These are phyloP conservation scores for Skeletonema potamos DNA, from an alignment of 108 stramenopile genomes.

Conservation along the genomic window DNA sequence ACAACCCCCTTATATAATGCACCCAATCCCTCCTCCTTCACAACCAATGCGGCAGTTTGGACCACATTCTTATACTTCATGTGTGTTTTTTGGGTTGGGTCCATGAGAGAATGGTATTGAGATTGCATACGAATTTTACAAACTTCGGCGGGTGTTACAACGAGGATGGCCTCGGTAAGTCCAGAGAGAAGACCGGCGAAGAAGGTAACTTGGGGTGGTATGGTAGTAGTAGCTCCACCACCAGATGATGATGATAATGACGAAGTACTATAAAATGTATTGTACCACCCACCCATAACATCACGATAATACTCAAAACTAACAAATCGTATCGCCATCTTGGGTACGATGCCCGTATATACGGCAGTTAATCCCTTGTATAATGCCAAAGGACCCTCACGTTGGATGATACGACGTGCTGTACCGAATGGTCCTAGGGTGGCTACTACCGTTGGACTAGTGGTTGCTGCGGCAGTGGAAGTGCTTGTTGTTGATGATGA, in stretches of 20 bases:
- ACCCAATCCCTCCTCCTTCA: constrained; percentile 90
- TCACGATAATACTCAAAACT: constrained; percentile 85
- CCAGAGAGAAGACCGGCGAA: constrained; percentile 89
- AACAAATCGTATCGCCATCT: constrained; percentile 98
- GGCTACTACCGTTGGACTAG: constrained; percentile 38
- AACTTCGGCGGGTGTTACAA: constrained; percentile 86
- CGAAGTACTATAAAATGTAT: not conserved
- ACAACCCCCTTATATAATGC: constrained; percentile 93
- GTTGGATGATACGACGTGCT: constrained; percentile 79
- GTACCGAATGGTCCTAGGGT: constrained; percentile 80
- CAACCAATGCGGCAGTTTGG: constrained; percentile 86
- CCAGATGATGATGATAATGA: not conserved
- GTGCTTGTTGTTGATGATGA: constrained; percentile 4
- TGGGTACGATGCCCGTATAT: constrained; percentile 93
- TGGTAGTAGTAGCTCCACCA: not conserved
- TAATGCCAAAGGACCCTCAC: constrained; percentile 93
- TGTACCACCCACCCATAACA: constrained; percentile 31
- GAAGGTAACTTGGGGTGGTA: constrained; percentile 60
- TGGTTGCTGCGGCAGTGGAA: constrained; percentile 18
- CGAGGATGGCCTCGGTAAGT: constrained; percentile 86
- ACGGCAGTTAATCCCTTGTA: constrained; percentile 98
- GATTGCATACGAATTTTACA: constrained; percentile 96
- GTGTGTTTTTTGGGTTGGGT: constrained; percentile 68
- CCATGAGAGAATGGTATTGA: constrained; percentile 87
- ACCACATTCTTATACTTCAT: constrained; percentile 92